Evolutionary conservation across 306 rosid genomes (phyloP).

Genomic region (Geum urbanum): DNA sequence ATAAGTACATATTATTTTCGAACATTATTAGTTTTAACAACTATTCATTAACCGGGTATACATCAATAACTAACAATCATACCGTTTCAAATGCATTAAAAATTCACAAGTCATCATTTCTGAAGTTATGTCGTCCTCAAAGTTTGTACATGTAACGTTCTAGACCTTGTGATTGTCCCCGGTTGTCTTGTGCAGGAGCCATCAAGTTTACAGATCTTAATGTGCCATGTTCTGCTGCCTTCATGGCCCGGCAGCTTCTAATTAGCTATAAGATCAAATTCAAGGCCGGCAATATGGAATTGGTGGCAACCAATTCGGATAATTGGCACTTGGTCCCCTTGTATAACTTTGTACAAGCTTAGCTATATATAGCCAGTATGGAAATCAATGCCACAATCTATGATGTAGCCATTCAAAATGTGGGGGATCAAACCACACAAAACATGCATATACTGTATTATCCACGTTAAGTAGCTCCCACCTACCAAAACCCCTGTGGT

Average conservation of each 20-base stretch:
- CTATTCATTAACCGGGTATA: no score
- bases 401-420: neutral
- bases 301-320: constrained; percentile 1
- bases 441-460: neutral
- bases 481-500: constrained; percentile 4
- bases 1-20: no score
- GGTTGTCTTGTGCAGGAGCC: neutral
- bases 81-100: neutral
- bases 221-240: neutral
- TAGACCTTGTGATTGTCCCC: neutral
- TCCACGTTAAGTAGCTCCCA: constrained; percentile 3
- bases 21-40: no score
- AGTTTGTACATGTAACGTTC: neutral
- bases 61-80: neutral
- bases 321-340: constrained; percentile 5
- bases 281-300: neutral
- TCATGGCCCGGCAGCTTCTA: neutral
- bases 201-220: neutral
- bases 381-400: neutral
- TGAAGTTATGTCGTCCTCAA: neutral
- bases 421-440: constrained; percentile 10
- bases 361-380: neutral
- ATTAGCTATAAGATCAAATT: neutral
- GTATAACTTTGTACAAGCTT: neutral
- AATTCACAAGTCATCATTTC: neutral